Base-by-base conservation (phyloP, 768 basidiomycete genomes). In the Xerocomellus amylosporus region DNA sequence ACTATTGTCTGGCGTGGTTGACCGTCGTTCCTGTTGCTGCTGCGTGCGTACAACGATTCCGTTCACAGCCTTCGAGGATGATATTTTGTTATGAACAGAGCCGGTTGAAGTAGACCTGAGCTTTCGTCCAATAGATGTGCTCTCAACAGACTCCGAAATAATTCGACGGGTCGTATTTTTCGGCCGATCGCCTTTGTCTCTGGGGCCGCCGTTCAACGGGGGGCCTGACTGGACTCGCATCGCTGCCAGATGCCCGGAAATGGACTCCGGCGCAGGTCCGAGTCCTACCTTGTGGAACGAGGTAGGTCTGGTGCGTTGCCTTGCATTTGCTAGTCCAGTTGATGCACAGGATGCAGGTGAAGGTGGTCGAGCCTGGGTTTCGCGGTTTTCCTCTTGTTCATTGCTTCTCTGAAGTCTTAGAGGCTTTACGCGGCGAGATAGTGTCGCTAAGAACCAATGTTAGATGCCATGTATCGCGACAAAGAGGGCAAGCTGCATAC, bases 201-300 rank as follows among this genome's bases (percentile, higher is more conserved):
- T 47, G 19, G 40, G 13, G 2, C 17, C 45, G 4, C n/a, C 39
- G 30, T 54, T 36, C 24, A 36, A 33, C 7, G 19, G 46, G 10
- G 66, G 55, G 51, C 58, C 48, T 33, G 69, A 63, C 26, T 49
- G 51, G 28, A 58, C 51, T 49, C 62, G 65, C 43, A 59, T 60
- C 17, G 59, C 41, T 36, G 61, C 69, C 24, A 69, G 19, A 49
- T 69, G 69, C 9, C 58, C 64, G 2, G 67, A 69, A 34, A 69
- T 69, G 20, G 67, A 70, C 39, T 68, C 64, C 0, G 66, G 64
- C 9, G 51, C 59, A 24, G 58, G 34, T 22, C 66, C 65, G 15
- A 59, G 57, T 22, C 59, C 58, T 22, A 68, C 40, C 49, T 53
- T 68, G 8, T 44, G 36, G 3, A 41, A 53, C 36, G 46, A 37